Percentiles rank a stretch among this genome's conserved stretches.
Conservation (phyloP, 1,284 basidiomycete species). For the Ceratobasidium sp. region DNA sequence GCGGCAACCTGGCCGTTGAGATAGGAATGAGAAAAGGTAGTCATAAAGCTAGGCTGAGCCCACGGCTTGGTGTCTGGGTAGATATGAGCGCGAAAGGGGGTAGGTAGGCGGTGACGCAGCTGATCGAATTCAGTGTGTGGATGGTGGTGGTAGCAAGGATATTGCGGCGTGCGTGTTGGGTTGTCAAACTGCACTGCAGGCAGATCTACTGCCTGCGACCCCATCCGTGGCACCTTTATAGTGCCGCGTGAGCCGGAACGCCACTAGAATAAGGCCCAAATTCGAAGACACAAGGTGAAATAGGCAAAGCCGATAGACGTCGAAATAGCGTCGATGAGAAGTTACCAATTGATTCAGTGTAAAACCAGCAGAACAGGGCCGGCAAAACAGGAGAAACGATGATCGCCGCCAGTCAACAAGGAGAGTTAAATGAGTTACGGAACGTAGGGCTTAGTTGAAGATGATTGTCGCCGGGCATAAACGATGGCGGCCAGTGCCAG, state of each 20-base stretch:
- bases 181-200: constrained; percentile 13
- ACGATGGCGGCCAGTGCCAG: constrained; percentile 50
- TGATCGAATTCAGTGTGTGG: constrained; percentile 29
- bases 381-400: constrained; percentile 7
- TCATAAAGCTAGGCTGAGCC: constrained; percentile 18
- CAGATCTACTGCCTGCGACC: constrained; percentile 14
- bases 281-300: neutral
- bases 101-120: constrained; percentile 38
- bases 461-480: constrained; percentile 26
- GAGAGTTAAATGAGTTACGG: constrained; percentile 17
- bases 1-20: constrained; percentile 34
- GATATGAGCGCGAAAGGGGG: neutral
- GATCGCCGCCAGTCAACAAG: constrained; percentile 25
- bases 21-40: constrained; percentile 17
- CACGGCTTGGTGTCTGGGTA: constrained; percentile 6
- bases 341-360: constrained; percentile 1
- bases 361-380: constrained; percentile 50
- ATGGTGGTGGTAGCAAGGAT: constrained; percentile 24
- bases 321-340: constrained; percentile 23
- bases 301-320: neutral
- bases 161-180: constrained; percentile 1
- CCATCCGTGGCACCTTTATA: constrained; percentile 34
- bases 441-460: neutral
- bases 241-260: constrained; percentile 2
- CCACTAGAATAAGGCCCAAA: constrained; percentile 31